phyloP scores from a whole-genome alignment of 2,329 filamentous ascomycete species.

The Paraphoma chrysanthemicola region DNA sequence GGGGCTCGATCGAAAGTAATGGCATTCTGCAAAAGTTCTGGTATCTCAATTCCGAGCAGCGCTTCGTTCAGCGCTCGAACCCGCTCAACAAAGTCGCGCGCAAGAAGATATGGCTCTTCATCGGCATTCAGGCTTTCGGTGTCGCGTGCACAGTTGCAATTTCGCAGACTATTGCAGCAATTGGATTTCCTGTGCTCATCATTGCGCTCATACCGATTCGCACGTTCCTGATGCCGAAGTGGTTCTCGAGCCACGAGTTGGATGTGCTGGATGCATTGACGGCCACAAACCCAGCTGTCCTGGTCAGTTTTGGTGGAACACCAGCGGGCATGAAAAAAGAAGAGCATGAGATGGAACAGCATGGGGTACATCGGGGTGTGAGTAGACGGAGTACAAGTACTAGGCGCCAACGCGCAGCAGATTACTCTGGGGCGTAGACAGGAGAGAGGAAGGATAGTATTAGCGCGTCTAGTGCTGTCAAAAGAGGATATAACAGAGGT shows the following conservation, averaged over 20 bases:
- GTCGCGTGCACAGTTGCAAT: slow-evolving; percentile 61
- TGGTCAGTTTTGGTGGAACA: slow-evolving; percentile 60
- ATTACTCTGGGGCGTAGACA: neutral
- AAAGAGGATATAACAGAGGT: too few species aligned
- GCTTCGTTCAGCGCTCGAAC: slow-evolving; percentile 57
- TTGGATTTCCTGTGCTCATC: slow-evolving; percentile 64
- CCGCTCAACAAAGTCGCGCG: slow-evolving; percentile 53
- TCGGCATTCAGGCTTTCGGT: slow-evolving; percentile 56
- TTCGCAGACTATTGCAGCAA: slow-evolving; percentile 64
- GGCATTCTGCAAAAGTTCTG: slow-evolving; percentile 58
- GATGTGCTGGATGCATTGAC: slow-evolving; percentile 60
- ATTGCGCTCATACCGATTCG: slow-evolving; percentile 62
- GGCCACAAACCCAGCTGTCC: slow-evolving; percentile 58
- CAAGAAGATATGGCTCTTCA: slow-evolving; percentile 57
- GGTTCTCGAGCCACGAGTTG: slow-evolving; percentile 58
- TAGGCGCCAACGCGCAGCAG: slow-evolving; percentile 27
- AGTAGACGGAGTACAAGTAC: slow-evolving; percentile 15
- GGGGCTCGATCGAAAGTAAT: slow-evolving; percentile 55
- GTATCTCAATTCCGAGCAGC: slow-evolving; percentile 54
- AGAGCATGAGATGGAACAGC: slow-evolving; percentile 7
- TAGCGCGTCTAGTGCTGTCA: too few species aligned
- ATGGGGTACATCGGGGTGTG: slow-evolving; percentile 7
- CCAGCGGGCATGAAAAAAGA: slow-evolving; percentile 38
- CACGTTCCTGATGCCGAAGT: slow-evolving; percentile 56
- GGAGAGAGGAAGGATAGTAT: too few species aligned